Evolutionary conservation across 306 rosid species (phyloP), one percentile per base, ranked within the genome.

Genomic region (Arachis stenosperma): DNA sequence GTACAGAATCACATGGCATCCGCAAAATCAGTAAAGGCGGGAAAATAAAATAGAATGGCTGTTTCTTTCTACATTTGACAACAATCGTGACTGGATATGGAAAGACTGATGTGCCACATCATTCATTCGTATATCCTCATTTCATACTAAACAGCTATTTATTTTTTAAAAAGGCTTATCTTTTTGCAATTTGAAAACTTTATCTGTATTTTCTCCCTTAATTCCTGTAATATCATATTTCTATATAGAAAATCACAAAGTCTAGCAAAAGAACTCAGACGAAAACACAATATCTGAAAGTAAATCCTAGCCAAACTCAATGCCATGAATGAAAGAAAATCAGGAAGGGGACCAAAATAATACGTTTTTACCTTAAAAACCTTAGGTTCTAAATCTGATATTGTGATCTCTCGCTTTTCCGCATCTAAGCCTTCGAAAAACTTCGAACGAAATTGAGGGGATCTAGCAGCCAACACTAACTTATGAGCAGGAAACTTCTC

Each of bases 401-500:
- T 74, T n/a, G 69, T 41, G 70, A 88, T 67, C 71, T 88, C 96
- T 13, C 61, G 70, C 69, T 78, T 71, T 29, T 83, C 84, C 8
- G 65, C 89, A 63, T 81, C 85, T 67, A 62, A 73, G 56, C 77
- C 87, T 73, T 79, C 70, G 13, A 85, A 79, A 76, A 86, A 79
- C 60, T 83, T 79, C 39, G 81, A 74, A 43, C 85, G 86, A 15
- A 89, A 89, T 36, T 78, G 70, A 8, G 90, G 89, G 52, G 98
- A 92, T 51, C 98, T 89, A 65, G 96, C 91, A 55, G 90, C 90
- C 84, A 92, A 73, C 48, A 92, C 94, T 65, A 92, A 75, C 81
- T 86, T 92, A 81, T 92, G 98, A 67, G 89, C 92, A 75, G 60
- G 88, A 65, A 86, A 88, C 79, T 75, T 89, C 66, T 84, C 92